phyloP scores from a whole-genome alignment of 306 rosid genomes.

The Vigna reflexopilosa region DNA sequence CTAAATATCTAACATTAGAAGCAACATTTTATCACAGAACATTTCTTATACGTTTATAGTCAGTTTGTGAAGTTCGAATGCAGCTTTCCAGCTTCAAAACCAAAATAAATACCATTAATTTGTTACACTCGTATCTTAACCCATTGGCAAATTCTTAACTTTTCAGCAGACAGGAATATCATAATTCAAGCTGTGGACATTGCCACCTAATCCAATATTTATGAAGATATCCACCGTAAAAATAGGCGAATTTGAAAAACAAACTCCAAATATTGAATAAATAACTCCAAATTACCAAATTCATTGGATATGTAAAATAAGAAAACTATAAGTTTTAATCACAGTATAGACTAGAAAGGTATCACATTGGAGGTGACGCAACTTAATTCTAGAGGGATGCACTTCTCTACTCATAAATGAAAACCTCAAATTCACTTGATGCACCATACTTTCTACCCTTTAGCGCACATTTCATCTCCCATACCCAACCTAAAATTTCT shows the following conservation, averaged over 20 bases:
- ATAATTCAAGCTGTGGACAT: neutral
- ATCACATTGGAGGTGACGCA: neutral
- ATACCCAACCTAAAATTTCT: neutral
- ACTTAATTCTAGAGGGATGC: slow-evolving; percentile 14
- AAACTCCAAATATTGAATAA: neutral
- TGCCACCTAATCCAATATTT: slow-evolving; percentile 15
- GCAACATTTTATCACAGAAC: neutral
- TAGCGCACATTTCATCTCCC: neutral
- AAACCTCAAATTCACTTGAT: neutral
- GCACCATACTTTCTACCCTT: neutral
- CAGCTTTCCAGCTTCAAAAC: slow-evolving; percentile 29
- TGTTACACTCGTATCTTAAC: neutral
- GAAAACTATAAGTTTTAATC: slow-evolving; percentile 17
- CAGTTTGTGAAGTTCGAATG: slow-evolving; percentile 5
- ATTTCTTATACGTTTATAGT: slow-evolving; percentile 2
- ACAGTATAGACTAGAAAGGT: neutral
- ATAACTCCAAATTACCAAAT: neutral
- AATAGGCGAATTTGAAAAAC: neutral
- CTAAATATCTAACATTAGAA: too few species aligned
- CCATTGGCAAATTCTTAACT: neutral
- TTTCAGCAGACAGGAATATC: neutral
- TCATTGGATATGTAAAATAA: slow-evolving; percentile 9
- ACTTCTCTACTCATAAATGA: neutral
- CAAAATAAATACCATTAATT: slow-evolving; percentile 12
- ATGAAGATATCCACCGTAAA: neutral